Conservation (phyloP, 805 yeast genomes). For the Candida ortonii region DNA sequence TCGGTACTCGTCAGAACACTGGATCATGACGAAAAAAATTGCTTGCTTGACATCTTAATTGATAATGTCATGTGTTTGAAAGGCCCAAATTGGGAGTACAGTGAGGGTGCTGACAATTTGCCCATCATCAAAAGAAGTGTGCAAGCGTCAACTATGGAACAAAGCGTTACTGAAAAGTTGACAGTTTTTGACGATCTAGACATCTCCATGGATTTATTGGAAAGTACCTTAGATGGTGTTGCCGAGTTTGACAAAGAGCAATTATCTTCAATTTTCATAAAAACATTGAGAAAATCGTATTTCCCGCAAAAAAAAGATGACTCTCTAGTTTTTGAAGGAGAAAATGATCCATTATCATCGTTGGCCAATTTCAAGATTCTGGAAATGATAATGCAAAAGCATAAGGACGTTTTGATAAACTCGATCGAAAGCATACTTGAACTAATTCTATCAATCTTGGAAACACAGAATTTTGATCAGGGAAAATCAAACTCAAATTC, state of each 20-base stretch:
- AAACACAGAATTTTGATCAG: too few relatives aligned
- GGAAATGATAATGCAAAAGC: constrained; percentile 56
- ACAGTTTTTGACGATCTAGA: constrained; percentile 42
- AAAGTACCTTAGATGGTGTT: constrained; percentile 28
- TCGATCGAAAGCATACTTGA: constrained; percentile 58
- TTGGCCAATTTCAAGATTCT: constrained; percentile 62
- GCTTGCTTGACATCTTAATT: constrained; percentile 13
- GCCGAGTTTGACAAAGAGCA: constrained; percentile 47
- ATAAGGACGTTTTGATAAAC: constrained; percentile 53
- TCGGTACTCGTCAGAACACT: constrained; percentile 22
- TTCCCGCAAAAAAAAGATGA: constrained; percentile 29
- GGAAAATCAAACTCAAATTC: too few relatives aligned
- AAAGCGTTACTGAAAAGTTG: constrained; percentile 3
- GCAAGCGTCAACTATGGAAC: constrained; percentile 3
- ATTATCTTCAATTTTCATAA: constrained; percentile 46
- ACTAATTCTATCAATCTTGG: constrained; percentile 43
- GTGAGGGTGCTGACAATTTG: constrained; percentile 39
- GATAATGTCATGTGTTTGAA: constrained; percentile 26
- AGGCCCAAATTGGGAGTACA: constrained; percentile 39
- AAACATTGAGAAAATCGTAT: constrained; percentile 63
- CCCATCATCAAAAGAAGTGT: constrained; percentile 25
- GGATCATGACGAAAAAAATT: constrained; percentile 15
- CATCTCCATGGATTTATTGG: constrained; percentile 37
- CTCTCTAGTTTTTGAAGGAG: constrained; percentile 20
- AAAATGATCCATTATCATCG: constrained; percentile 49